A percentile compares a stretch with the other conserved stretches of the same genome.
Evolutionary conservation across 805 yeast species (phyloP).

Genomic region (Schizosaccharomyces japonicus): DNA sequence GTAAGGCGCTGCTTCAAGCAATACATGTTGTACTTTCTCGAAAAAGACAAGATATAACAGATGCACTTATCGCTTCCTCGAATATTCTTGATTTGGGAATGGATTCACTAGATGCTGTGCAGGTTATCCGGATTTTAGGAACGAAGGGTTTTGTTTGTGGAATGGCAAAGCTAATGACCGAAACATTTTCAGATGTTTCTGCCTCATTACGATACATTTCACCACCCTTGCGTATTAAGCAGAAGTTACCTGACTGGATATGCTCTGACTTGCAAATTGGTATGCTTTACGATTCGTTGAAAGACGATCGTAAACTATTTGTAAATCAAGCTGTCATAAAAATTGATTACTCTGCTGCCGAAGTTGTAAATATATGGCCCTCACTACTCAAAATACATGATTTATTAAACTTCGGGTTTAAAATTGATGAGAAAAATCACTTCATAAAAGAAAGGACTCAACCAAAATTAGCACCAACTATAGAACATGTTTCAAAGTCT

Average conservation of each 20-base stretch:
- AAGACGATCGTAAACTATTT: neutral
- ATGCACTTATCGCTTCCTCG: too few species aligned
- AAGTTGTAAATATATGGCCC: neutral
- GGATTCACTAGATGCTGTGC: slow-evolving; percentile 7
- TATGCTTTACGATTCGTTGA: slow-evolving; percentile 7
- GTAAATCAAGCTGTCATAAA: neutral
- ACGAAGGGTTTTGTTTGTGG: slow-evolving; percentile 1
- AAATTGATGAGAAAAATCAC: neutral
- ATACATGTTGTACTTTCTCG: too few species aligned
- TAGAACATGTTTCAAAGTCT: too few species aligned
- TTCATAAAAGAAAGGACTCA: neutral
- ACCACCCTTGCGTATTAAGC: too few species aligned
- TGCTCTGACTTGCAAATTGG: slow-evolving; percentile 7
- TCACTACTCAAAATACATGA: neutral
- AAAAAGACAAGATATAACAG: too few species aligned
- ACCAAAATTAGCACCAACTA: too few species aligned
- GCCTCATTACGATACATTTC: too few species aligned
- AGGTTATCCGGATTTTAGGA: neutral
- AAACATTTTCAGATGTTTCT: too few species aligned
- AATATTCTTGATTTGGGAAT: slow-evolving; percentile 7
- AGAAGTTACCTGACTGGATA: neutral
- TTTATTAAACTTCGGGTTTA: neutral
- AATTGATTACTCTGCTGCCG: neutral
- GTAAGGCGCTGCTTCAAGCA: too few species aligned
- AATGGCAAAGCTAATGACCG: too few species aligned